Evolutionary conservation across 2,329 filamentous ascomycete species (phyloP).

Genomic region (Hymenoscyphus fraxineus): DNA sequence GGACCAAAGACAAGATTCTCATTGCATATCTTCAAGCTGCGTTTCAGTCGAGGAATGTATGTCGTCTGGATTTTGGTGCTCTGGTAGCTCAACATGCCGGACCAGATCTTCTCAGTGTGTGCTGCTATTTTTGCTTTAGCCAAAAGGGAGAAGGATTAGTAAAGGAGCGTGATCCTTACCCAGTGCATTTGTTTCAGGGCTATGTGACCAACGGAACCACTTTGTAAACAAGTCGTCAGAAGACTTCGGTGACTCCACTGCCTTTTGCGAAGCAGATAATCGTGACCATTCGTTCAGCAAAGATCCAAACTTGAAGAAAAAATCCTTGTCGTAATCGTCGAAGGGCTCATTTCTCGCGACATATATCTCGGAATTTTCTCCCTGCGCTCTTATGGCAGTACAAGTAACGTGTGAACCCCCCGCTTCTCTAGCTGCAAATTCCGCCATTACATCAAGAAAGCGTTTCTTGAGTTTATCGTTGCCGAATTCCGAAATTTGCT

Average conservation of each 20-base stretch:
- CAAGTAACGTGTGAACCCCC: constrained; percentile 8
- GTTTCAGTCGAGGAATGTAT: not conserved
- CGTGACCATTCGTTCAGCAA: not conserved
- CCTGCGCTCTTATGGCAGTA: constrained; percentile 10
- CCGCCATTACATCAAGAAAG: constrained; percentile 10
- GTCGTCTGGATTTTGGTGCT: not conserved
- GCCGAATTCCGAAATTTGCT: constrained; percentile 9
- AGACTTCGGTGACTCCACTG: not conserved
- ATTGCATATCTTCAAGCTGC: not conserved
- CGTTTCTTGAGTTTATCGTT: constrained; percentile 4
- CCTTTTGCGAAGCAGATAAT: not conserved
- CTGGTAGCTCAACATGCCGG: not conserved
- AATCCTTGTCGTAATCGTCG: not conserved
- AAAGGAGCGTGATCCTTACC: not conserved
- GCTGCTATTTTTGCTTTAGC: not conserved
- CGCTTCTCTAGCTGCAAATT: constrained; percentile 8
- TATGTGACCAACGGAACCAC: not conserved
- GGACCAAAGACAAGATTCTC: not conserved
- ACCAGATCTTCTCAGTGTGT: not conserved
- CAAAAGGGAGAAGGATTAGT: too few species aligned
- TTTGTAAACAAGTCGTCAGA: not conserved
- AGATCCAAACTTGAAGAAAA: constrained; percentile 6
- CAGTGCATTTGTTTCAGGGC: not conserved
- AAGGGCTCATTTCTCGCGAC: constrained; percentile 11
- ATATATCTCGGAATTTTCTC: constrained; percentile 6